These are phyloP conservation scores for Megacollybia marginata DNA, from an alignment of 768 basidiomycete species.

Conservation along the genomic window DNA sequence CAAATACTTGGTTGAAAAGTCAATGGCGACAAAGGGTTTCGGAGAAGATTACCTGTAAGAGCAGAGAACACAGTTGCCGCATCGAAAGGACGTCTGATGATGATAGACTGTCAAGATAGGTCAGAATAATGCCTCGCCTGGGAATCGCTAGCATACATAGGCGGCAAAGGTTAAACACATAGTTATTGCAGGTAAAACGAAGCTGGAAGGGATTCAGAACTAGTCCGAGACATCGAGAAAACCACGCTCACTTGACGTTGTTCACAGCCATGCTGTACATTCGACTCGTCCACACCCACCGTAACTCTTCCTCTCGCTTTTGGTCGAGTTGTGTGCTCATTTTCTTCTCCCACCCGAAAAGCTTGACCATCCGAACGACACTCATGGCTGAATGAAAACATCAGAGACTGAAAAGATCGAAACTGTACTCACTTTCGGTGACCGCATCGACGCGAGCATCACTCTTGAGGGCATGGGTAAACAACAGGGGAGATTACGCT, in stretches of 20 bases:
- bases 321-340: background rate
- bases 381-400: slow-evolving; percentile 21
- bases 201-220: slow-evolving; percentile 19
- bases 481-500: background rate
- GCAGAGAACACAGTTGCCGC: slow-evolving; percentile 22
- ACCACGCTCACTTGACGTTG: background rate
- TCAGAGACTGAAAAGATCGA: slow-evolving; percentile 15
- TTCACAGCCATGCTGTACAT: background rate
- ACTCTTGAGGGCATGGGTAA: slow-evolving; percentile 17
- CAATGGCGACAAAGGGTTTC: slow-evolving; percentile 9
- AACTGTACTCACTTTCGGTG: slow-evolving; percentile 31
- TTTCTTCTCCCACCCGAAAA: slow-evolving; percentile 10
- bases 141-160: slow-evolving; percentile 28
- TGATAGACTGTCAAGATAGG: background rate
- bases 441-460: slow-evolving; percentile 39
- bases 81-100: slow-evolving; percentile 2
- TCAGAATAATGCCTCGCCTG: background rate
- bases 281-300: slow-evolving; percentile 1
- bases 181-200: slow-evolving; percentile 38
- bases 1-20: slow-evolving; percentile 5
- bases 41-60: slow-evolving; percentile 23
- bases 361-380: slow-evolving; percentile 43
- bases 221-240: background rate
- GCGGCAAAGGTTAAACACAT: slow-evolving; percentile 39
- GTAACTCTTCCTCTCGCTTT: slow-evolving; percentile 2